Base-by-base conservation (phyloP, 345 rosid species). In the sweet orange (Citrus sinensis) region DNA sequence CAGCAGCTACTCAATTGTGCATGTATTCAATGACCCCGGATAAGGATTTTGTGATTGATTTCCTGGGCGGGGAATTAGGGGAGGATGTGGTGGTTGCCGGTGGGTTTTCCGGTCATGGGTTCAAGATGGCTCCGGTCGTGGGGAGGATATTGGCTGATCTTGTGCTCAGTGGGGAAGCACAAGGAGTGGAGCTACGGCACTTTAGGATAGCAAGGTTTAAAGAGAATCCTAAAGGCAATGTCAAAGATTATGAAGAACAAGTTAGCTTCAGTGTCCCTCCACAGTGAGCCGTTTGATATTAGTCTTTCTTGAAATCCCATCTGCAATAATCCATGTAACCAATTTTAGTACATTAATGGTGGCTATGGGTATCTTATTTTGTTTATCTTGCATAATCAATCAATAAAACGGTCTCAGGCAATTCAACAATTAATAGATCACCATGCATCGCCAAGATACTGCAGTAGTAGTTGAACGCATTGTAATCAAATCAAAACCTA, bases 91-190 rank as follows among this genome's bases (percentile, higher is more conserved):
- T 89, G 61, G 64, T 93, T 0, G 97, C 87, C 0, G 97, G 93
- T 0, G 99, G 98, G 60, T 95, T 93, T 83, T 95, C 98, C 0
- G 98, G 97, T 56, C 99, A 95, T 56, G 99, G 99, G 5, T 93
- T 95, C 80, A 93, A 95, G 92, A 93, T 95, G 98, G 92, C 90
- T 0, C 96, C 98, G 0, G 82, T 73, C 0, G 86, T 92, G 22
- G 98, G 97, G 37, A 87, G 88, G 89, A 85, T 93, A 25, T 30
- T 95, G 76, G 87, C 89, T 9, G 97, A 93, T 30, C 82, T 96
- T 30, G 97, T 77, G 42, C 82, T 83, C 5, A 25, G 55, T 3
- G 99, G 93, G 30, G 88, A 83, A 71, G 81, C 86, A 0, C 78
- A 86, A 54, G 96, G 90, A 30, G 86, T 86, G 76, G 96, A 89